These are phyloP conservation scores for Lasiosphaeria ovina DNA, from an alignment of 495 filamentous ascomycete species.

Conservation along the genomic window DNA sequence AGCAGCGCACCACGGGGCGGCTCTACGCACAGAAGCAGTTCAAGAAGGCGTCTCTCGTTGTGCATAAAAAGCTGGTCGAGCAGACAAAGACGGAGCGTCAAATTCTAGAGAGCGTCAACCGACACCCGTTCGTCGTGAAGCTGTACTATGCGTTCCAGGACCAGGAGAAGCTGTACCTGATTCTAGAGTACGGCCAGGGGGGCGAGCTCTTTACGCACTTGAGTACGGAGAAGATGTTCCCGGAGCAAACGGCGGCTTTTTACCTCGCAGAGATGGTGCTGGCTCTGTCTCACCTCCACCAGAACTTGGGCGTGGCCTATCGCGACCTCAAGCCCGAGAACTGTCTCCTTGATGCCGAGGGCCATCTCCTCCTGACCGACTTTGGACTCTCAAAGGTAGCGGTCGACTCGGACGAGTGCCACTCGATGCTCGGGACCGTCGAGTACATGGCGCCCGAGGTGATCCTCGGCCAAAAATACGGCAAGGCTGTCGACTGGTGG, in stretches of 20 bases:
- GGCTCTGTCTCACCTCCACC: slow-evolving; percentile 88
- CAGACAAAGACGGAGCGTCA: slow-evolving; percentile 95
- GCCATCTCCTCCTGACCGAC: slow-evolving; percentile 92
- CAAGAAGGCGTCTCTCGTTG: slow-evolving; percentile 87
- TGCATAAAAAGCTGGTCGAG: slow-evolving; percentile 90
- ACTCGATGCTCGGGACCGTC: slow-evolving; percentile 85
- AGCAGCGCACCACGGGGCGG: slow-evolving; percentile 78
- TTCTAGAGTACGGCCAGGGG: slow-evolving; percentile 96
- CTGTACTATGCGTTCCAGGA: slow-evolving; percentile 98
- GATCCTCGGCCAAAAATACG: slow-evolving; percentile 78
- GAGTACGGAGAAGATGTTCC: slow-evolving; percentile 85
- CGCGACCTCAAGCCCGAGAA: slow-evolving; percentile 98
- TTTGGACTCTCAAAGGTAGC: slow-evolving; percentile 96
- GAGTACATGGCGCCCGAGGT: slow-evolving; percentile 99
- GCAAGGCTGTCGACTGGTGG: slow-evolving; percentile 97
- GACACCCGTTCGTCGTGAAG: slow-evolving; percentile 96
- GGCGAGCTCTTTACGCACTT: slow-evolving; percentile 93
- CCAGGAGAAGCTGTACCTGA: slow-evolving; percentile 94
- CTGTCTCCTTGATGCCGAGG: slow-evolving; percentile 86
- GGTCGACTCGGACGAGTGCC: slow-evolving; percentile 78
- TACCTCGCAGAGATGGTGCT: slow-evolving; percentile 98
- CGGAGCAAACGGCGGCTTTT: slow-evolving; percentile 82
- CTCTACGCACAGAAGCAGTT: slow-evolving; percentile 98
- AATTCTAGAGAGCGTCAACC: slow-evolving; percentile 91
- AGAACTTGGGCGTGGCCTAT: slow-evolving; percentile 89